Evolutionary conservation across 768 basidiomycete genomes (phyloP), one percentile per base, ranked within the genome.

Genomic region (Lentinula guzmanii): DNA sequence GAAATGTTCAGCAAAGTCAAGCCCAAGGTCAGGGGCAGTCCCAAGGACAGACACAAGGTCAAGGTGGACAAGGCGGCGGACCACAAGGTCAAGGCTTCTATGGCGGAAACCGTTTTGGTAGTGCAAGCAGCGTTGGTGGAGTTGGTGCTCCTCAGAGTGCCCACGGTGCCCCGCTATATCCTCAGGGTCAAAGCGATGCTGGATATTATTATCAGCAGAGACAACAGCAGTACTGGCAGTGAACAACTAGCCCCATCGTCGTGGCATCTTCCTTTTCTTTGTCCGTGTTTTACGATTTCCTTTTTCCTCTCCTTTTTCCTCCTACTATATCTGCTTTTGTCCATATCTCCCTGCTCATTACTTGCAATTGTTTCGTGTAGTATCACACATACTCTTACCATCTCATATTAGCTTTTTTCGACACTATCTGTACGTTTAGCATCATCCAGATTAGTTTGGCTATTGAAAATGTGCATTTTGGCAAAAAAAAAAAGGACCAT

Each of bases 151-250:
- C 79, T 64, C 76, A 76, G 62, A 74, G 70, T 46, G 78, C 75
- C 59, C 77, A 76, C 62, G 74, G 70, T 52, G 77, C 75, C 7
- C 79, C 85, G 21, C 84, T 80, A 15, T 87, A 87, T 70, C 82
- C 84, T 18, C 87, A 88, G 67, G 83, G 82, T 46, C 82, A 77
- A 53, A 85, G 79, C 54, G 87, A 90, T 51, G 85, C 76, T 13
- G 80, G 75, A 66, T 91, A 89, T 70, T 91, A 91, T 70, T 90
- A 90, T 70, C 88, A 86, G 71, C 79, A 56, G 37, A 60, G 24
- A 77, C 84, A 83, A 67, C 83, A 81, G 69, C 77, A 76, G 60
- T 82, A 86, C 74, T 86, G 85, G 83, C 82, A 86, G 72, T 86
- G 71, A 82, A 28, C 45, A 9, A 33, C 46, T 60, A 15, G 21